phyloP scores from a whole-genome alignment of 768 basidiomycete genomes.

The Gloeostereum incarnatum region DNA sequence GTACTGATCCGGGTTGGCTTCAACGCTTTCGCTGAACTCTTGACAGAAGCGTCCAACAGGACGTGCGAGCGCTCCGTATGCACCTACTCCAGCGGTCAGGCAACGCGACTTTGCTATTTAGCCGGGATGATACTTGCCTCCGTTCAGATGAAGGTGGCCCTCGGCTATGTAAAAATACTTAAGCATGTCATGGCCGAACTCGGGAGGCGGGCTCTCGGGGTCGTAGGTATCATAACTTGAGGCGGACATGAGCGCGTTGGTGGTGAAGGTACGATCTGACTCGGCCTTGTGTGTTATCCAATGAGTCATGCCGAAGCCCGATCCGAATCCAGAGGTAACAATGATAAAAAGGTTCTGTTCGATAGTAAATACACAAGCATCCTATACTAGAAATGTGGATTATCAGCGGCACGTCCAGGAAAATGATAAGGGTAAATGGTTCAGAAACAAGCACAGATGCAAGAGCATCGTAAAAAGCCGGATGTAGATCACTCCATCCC shows the following conservation, averaged over 20 bases:
- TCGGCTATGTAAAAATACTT: constrained; percentile 34
- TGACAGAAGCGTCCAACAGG: constrained; percentile 24
- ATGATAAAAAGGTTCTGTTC: too few relatives aligned
- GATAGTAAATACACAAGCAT: too few relatives aligned
- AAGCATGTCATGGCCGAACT: constrained; percentile 34
- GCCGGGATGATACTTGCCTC: constrained; percentile 18
- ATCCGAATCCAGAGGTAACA: too few relatives aligned
- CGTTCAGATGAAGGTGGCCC: constrained; percentile 33
- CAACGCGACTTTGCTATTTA: not conserved
- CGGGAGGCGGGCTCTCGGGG: constrained; percentile 14
- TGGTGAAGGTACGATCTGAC: too few relatives aligned
- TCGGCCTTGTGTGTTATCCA: too few relatives aligned
- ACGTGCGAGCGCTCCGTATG: constrained; percentile 29
- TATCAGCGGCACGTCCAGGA: too few relatives aligned
- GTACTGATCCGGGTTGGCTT: constrained; percentile 36
- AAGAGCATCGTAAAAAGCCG: constrained; percentile 28
- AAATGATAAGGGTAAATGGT: too few relatives aligned
- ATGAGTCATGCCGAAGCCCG: too few relatives aligned
- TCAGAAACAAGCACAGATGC: not conserved
- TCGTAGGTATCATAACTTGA: too few relatives aligned
- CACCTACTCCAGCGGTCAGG: constrained; percentile 22
- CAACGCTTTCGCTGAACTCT: constrained; percentile 19
- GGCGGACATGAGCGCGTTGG: too few relatives aligned
- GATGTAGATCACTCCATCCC: constrained; percentile 53
- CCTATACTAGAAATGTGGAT: too few relatives aligned